Percentiles rank a stretch among this genome's conserved stretches.
These are phyloP conservation scores for Tetrapisispora pingtungensis DNA, from an alignment of 805 yeast genomes.

Conservation along the genomic window DNA sequence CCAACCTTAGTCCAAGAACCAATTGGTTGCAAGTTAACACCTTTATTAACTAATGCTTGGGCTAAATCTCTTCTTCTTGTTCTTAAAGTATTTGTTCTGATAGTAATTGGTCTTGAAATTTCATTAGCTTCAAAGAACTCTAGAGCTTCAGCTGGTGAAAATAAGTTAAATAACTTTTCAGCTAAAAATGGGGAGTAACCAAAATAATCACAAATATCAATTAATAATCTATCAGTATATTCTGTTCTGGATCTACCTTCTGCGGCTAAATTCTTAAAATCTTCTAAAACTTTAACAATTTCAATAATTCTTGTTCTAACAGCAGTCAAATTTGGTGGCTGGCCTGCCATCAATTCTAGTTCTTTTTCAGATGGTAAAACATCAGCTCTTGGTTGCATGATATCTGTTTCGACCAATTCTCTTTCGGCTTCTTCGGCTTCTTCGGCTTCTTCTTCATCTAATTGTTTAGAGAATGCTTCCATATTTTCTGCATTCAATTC, in stretches of 20 bases:
- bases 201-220: slow-evolving; percentile 85
- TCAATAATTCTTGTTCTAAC: slow-evolving; percentile 92
- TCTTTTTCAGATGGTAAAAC: slow-evolving; percentile 65
- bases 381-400: slow-evolving; percentile 61
- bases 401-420: slow-evolving; percentile 49
- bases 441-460: slow-evolving; percentile 50
- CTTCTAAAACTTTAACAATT: slow-evolving; percentile 85
- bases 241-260: slow-evolving; percentile 82
- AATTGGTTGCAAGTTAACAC: slow-evolving; percentile 94
- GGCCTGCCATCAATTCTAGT: slow-evolving; percentile 43
- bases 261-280: slow-evolving; percentile 72
- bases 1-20: slow-evolving; percentile 99
- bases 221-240: slow-evolving; percentile 64
- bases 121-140: slow-evolving; percentile 98
- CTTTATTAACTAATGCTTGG: slow-evolving; percentile 88
- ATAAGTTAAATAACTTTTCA: slow-evolving; percentile 82
- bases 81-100: slow-evolving; percentile 92
- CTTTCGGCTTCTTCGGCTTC: slow-evolving; percentile 55
- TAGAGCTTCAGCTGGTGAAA: slow-evolving; percentile 92
- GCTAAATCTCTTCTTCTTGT: slow-evolving; percentile 94
- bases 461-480: slow-evolving; percentile 62
- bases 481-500: slow-evolving; percentile 68
- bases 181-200: slow-evolving; percentile 90
- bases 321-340: slow-evolving; percentile 67
- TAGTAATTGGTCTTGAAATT: slow-evolving; percentile 90